Percentiles rank a stretch among this genome's conserved stretches.
Evolutionary conservation across 208 protist genomes (phyloP).

Genomic region (Trypanosoma mega): DNA sequence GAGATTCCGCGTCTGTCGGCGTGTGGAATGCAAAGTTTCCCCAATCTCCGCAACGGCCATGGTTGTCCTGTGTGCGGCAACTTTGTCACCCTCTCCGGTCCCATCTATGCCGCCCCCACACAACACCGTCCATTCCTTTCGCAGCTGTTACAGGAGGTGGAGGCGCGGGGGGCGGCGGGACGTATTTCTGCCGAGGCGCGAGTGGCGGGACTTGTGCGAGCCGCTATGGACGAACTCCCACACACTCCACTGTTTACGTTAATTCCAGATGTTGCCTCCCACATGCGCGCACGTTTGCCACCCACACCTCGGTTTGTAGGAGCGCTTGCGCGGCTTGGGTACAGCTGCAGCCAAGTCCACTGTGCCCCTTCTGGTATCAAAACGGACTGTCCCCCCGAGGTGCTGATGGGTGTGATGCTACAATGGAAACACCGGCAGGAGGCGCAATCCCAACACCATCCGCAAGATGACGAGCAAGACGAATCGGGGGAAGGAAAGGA

Average conservation of each 20-base stretch:
- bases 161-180: slow-evolving; percentile 58
- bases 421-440: slow-evolving; percentile 61
- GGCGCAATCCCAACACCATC: not conserved
- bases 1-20: slow-evolving; percentile 46
- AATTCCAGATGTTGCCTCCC: slow-evolving; percentile 68
- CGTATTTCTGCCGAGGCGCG: slow-evolving; percentile 62
- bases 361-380: slow-evolving; percentile 87
- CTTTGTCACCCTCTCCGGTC: slow-evolving; percentile 84
- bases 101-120: slow-evolving; percentile 92
- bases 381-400: slow-evolving; percentile 86
- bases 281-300: slow-evolving; percentile 76
- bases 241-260: slow-evolving; percentile 87
- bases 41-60: slow-evolving; percentile 8
- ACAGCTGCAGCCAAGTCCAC: slow-evolving; percentile 91
- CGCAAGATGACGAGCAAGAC: slow-evolving; percentile 9
- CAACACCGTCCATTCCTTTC: slow-evolving; percentile 84
- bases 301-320: slow-evolving; percentile 71
- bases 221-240: slow-evolving; percentile 84
- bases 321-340: slow-evolving; percentile 80
- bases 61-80: slow-evolving; percentile 83
- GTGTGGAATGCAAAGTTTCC: slow-evolving; percentile 29
- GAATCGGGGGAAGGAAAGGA: slow-evolving; percentile 6
- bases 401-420: slow-evolving; percentile 86
- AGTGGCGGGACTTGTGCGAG: slow-evolving; percentile 80
- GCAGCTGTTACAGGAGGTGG: slow-evolving; percentile 60